phyloP scores from a whole-genome alignment of 345 rosid species.

The Adansonia digitata region DNA sequence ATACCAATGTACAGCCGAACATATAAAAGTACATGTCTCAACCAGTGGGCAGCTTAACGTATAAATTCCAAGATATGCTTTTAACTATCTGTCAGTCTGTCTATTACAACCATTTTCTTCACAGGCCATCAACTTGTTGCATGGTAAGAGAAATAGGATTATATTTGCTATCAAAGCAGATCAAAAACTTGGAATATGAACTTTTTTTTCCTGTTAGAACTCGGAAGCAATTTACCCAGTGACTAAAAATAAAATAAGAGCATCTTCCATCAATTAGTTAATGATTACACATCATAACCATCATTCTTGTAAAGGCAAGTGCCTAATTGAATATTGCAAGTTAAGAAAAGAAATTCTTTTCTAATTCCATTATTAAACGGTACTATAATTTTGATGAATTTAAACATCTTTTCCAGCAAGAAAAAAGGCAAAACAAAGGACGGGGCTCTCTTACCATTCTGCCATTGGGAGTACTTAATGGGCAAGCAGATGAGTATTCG shows the following conservation, averaged over 20 bases:
- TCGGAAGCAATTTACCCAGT: neutral
- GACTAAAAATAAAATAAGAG: neutral
- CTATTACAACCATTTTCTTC: neutral
- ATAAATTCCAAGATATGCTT: too few relatives aligned
- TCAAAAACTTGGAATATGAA: neutral
- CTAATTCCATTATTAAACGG: neutral
- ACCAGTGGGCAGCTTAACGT: neutral
- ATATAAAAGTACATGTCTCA: neutral
- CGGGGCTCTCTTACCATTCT: conserved; percentile 48
- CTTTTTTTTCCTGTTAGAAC: neutral
- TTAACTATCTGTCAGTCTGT: neutral
- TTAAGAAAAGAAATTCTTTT: neutral
- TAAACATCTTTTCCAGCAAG: neutral
- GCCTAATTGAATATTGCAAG: neutral
- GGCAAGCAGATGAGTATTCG: conserved; percentile 82
- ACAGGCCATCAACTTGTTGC: neutral
- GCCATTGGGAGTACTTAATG: conserved; percentile 54
- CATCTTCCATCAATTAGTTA: neutral
- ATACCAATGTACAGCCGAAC: neutral
- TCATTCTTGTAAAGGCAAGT: neutral
- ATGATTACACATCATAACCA: neutral
- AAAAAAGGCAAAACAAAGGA: conserved; percentile 1
- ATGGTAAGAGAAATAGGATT: neutral
- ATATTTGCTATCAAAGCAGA: neutral
- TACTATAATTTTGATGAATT: neutral